Conservation (phyloP, 2,329 filamentous ascomycete genomes). For the Neonectria magnoliae region DNA sequence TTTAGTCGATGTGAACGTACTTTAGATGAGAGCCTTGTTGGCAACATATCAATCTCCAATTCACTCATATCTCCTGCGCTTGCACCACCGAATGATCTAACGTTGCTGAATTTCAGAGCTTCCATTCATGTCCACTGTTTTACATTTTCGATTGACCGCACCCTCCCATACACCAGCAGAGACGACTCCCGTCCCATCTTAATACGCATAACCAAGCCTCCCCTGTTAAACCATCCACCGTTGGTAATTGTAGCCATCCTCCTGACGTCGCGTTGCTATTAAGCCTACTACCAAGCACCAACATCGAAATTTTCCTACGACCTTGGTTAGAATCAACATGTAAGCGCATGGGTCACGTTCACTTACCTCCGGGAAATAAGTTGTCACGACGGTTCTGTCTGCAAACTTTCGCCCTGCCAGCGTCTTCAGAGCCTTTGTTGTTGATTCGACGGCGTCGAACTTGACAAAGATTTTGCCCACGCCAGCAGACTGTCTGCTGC, state of each 20-base stretch:
- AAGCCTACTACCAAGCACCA: constrained; percentile 75
- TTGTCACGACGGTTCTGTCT: constrained; percentile 94
- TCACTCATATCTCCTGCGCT: constrained; percentile 16
- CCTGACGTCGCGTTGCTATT: constrained; percentile 18
- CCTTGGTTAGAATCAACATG: constrained; percentile 45
- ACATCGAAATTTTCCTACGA: constrained; percentile 91
- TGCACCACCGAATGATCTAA: constrained; percentile 18
- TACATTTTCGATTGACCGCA: constrained; percentile 43
- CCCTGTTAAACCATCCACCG: not conserved
- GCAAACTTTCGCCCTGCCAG: constrained; percentile 96
- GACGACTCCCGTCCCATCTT: constrained; percentile 29
- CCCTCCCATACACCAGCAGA: constrained; percentile 34
- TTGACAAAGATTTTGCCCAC: constrained; percentile 99
- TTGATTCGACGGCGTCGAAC: constrained; percentile 80
- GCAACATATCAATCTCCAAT: constrained; percentile 7
- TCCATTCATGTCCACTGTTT: constrained; percentile 41
- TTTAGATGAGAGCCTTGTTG: not conserved
- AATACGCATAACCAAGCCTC: constrained; percentile 33
- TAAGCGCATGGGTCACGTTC: not conserved
- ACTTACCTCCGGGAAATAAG: constrained; percentile 91
- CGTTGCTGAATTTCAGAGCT: constrained; percentile 15
- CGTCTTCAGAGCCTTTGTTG: constrained; percentile 86
- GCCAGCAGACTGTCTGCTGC: constrained; percentile 83
- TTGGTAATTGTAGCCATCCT: not conserved
- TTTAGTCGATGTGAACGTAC: not conserved